Evolutionary conservation across 2,329 filamentous ascomycete genomes (phyloP).

Genomic region (Aureobasidium sp.): DNA sequence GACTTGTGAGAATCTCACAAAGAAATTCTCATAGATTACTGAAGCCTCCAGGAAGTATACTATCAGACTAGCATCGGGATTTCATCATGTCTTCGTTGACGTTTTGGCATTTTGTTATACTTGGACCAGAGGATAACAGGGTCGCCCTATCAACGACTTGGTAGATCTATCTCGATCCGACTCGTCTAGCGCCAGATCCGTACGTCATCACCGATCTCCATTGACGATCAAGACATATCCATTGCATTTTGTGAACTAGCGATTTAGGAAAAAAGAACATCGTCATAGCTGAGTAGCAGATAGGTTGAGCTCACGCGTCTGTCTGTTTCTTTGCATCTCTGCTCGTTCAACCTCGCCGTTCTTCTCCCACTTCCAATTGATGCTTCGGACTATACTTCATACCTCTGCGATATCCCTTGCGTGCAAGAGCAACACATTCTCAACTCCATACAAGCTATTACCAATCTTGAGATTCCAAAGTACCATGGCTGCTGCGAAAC

Average conservation of each 20-base stretch:
- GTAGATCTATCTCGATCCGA: not conserved
- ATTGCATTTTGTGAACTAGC: not conserved
- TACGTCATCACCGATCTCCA: slow-evolving; percentile 6
- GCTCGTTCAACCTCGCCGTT: not conserved
- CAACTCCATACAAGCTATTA: not conserved
- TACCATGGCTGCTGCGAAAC: slow-evolving; percentile 1
- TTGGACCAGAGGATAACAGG: not conserved
- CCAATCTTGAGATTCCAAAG: not conserved
- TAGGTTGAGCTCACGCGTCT: slow-evolving; percentile 1
- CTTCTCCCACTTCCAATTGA: not conserved
- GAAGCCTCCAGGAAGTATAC: too few relatives aligned
- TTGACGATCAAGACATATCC: slow-evolving; percentile 4
- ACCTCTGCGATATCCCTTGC: slow-evolving; percentile 11
- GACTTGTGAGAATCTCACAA: too few relatives aligned
- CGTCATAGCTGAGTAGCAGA: slow-evolving; percentile 1
- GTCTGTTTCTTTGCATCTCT: not conserved
- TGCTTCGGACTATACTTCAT: slow-evolving; percentile 5
- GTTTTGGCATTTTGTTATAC: not conserved
- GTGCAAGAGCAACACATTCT: not conserved
- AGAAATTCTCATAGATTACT: too few relatives aligned
- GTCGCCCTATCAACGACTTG: not conserved
- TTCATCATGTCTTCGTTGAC: not conserved
- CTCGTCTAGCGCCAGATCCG: not conserved
- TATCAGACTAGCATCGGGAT: too few relatives aligned
- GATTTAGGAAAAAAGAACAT: not conserved